A percentile compares a stretch with the other conserved stretches of the same genome.
Evolutionary conservation across 2,329 filamentous ascomycete genomes (phyloP).

Genomic region (Leptosphaerulina australis): DNA sequence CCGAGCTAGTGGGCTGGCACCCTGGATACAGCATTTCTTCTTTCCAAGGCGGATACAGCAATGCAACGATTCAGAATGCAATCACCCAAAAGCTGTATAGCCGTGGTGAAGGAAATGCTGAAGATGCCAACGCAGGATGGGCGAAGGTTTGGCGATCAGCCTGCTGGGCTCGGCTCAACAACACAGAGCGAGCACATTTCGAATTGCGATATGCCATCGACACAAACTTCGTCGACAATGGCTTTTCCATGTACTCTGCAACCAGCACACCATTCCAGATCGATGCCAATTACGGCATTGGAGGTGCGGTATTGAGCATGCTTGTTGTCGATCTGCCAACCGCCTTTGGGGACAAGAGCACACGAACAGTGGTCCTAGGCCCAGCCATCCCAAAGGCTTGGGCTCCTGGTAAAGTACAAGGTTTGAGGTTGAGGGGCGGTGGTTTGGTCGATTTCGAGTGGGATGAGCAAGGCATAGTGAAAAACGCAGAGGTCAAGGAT

Average conservation of each 20-base stretch:
- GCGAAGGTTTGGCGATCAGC: slow-evolving; percentile 64
- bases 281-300: slow-evolving; percentile 65
- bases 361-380: slow-evolving; percentile 52
- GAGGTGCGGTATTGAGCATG: slow-evolving; percentile 60
- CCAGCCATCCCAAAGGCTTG: slow-evolving; percentile 56
- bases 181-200: slow-evolving; percentile 57
- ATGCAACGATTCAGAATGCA: slow-evolving; percentile 54
- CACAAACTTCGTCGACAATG: slow-evolving; percentile 59
- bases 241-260: slow-evolving; percentile 59
- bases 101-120: slow-evolving; percentile 55
- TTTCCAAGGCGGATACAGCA: slow-evolving; percentile 49
- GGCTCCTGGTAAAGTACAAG: slow-evolving; percentile 54
- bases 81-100: slow-evolving; percentile 55
- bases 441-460: slow-evolving; percentile 54
- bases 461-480: slow-evolving; percentile 50
- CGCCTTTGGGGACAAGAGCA: slow-evolving; percentile 30
- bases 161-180: slow-evolving; percentile 62
- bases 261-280: slow-evolving; percentile 61
- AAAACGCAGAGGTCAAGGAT: neutral
- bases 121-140: slow-evolving; percentile 63
- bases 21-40: slow-evolving; percentile 60
- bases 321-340: slow-evolving; percentile 56
- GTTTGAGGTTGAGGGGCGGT: slow-evolving; percentile 55
- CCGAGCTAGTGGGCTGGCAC: slow-evolving; percentile 62
- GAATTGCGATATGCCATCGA: slow-evolving; percentile 57